Percentiles rank a stretch among this genome's conserved stretches.
phyloP scores from a whole-genome alignment of 768 basidiomycete genomes.

The Piloderma croceum region DNA sequence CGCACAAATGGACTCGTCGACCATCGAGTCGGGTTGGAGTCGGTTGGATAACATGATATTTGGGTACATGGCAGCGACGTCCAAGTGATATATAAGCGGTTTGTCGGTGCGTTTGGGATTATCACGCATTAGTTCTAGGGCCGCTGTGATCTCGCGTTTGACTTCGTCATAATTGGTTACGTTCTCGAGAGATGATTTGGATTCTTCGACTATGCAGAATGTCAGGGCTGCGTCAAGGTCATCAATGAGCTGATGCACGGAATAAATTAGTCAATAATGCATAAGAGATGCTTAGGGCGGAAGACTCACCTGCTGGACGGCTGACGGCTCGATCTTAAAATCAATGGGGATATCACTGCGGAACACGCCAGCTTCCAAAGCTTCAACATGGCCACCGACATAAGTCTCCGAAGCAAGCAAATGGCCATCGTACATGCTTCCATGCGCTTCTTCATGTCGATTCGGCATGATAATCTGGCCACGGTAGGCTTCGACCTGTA shows the following conservation, averaged over 20 bases:
- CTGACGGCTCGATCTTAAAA: conserved; percentile 89
- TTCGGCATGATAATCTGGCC: conserved; percentile 97
- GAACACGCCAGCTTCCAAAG: conserved; percentile 96
- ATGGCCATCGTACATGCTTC: conserved; percentile 93
- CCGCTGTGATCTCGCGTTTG: conserved; percentile 67
- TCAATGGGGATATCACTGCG: conserved; percentile 91
- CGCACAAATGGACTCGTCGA: conserved; percentile 93
- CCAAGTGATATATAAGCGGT: conserved; percentile 96
- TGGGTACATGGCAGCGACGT: conserved; percentile 99
- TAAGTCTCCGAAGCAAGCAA: conserved; percentile 96
- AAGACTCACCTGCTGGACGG: conserved; percentile 66
- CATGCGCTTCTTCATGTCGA: conserved; percentile 87
- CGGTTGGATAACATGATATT: conserved; percentile 99
- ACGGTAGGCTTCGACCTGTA: conserved; percentile 90
- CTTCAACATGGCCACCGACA: conserved; percentile 98
- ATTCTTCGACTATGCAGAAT: conserved; percentile 87
- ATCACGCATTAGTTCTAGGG: conserved; percentile 87
- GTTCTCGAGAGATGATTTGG: conserved; percentile 65
- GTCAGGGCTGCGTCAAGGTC: conserved; percentile 88
- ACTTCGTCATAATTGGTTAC: conserved; percentile 96
- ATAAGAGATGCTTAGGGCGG: neutral
- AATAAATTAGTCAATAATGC: conserved; percentile 3
- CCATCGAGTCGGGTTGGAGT: conserved; percentile 95
- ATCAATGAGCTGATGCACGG: conserved; percentile 66
- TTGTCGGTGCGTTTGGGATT: conserved; percentile 83